Evolutionary conservation across 73 alveolate genomes (phyloP), one percentile per base, ranked within the genome.

Genomic region (Blepharisma stoltei): DNA sequence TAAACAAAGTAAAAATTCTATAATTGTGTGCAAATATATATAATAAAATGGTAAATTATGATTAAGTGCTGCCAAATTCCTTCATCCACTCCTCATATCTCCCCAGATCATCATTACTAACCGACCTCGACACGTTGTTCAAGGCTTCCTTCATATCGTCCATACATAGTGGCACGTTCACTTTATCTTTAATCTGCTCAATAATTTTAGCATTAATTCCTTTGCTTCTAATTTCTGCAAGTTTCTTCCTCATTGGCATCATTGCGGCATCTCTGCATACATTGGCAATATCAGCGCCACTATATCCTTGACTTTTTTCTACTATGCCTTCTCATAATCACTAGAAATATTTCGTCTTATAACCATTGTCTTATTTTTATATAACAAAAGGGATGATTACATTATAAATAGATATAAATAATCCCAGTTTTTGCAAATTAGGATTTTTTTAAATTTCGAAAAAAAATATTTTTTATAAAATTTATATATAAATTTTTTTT

Each of bases 251-350:
- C 54, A 93, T 41, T 1, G 97, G 98, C 70, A 88, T 94, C 99
- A 97, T 97, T 6, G 98, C 96, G 32, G 99, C 99, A 78, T 97
- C 99, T 83, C 97, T 97, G 78, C 99, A 97, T 43, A 97, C 92
- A 70, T 95, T 82, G 55, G 92, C 87, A 7, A 97, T 92, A 85
- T 97, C 99, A 66, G 98, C 85, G 6, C 99, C 99, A 54, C 97
- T 60, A 54, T 45, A 76, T 6, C 86, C 84, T 52, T 75, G 23
- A 23, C 81, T 66, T 11, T 14, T 67, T 14, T 21, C 89, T 47
- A 71, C 81, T 46, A n/a, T n/a, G n/a, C n/a, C n/a, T n/a, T n/a
- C n/a, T n/a, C n/a, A n/a, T n/a, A n/a, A n/a, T n/a, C n/a, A n/a
- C n/a, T n/a, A n/a, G n/a, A n/a, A n/a, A n/a, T n/a, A n/a, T n/a